Evolutionary conservation across 1,284 basidiomycete genomes (phyloP).

Genomic region (Cutaneotrichosporon sp.): DNA sequence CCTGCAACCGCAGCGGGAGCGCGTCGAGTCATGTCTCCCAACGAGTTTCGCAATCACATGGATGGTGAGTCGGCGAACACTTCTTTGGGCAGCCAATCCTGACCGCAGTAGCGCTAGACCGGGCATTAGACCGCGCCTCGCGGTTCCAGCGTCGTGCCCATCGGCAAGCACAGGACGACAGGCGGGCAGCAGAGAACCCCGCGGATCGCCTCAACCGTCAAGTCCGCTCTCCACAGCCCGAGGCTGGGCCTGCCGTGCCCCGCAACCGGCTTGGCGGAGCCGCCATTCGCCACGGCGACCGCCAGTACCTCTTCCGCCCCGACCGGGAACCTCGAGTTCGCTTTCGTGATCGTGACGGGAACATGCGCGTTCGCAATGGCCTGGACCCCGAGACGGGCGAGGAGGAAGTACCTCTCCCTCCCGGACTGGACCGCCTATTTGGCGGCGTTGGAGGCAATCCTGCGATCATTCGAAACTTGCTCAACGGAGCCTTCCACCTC

Average conservation of each 20-base stretch:
- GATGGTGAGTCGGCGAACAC: not conserved
- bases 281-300: slow-evolving; percentile 26
- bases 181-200: not conserved
- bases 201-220: not conserved
- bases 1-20: not conserved
- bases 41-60: not conserved
- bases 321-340: not conserved
- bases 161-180: not conserved
- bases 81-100: not conserved
- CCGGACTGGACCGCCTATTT: not conserved
- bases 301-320: slow-evolving; percentile 26
- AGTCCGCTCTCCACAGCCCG: slow-evolving; percentile 2
- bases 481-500: not conserved
- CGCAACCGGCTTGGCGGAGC: slow-evolving; percentile 17
- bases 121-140: not conserved
- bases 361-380: not conserved
- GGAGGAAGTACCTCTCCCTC: not conserved
- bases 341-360: not conserved
- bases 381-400: not conserved
- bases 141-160: not conserved
- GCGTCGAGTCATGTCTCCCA: not conserved
- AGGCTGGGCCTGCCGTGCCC: not conserved
- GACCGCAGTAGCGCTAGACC: not conserved
- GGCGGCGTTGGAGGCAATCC: not conserved
- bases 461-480: not conserved